Percentiles rank a stretch among this genome's conserved stretches.
phyloP scores from a whole-genome alignment of 2,329 filamentous ascomycete species.

The Ilyonectria destructans region DNA sequence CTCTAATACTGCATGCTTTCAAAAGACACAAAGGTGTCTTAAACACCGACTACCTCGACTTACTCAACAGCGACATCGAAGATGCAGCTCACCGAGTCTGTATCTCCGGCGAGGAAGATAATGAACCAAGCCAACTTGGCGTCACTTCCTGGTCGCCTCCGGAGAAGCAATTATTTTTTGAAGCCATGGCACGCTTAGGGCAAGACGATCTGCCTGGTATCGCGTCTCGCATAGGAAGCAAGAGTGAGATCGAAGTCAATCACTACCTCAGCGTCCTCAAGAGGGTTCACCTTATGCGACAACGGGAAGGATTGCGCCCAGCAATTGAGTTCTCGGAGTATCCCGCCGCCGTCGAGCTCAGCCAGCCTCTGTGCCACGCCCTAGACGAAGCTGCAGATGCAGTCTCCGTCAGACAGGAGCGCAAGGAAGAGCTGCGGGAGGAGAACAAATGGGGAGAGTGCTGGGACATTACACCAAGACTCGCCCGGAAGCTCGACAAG shows the following conservation, averaged over 20 bases:
- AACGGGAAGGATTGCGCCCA: slow-evolving; percentile 52
- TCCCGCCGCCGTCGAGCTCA: slow-evolving; percentile 82
- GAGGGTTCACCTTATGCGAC: slow-evolving; percentile 61
- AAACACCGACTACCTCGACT: slow-evolving; percentile 64
- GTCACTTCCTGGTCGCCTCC: slow-evolving; percentile 77
- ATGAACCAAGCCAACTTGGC: slow-evolving; percentile 74
- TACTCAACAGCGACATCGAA: slow-evolving; percentile 73
- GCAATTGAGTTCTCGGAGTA: slow-evolving; percentile 69
- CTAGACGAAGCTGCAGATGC: slow-evolving; percentile 80
- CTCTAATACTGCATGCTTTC: slow-evolving; percentile 52
- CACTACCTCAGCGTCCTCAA: slow-evolving; percentile 79
- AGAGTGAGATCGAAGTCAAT: slow-evolving; percentile 81
- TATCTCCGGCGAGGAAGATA: slow-evolving; percentile 50
- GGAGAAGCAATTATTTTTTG: slow-evolving; percentile 83
- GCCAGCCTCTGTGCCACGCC: slow-evolving; percentile 73
- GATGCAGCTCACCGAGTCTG: slow-evolving; percentile 63
- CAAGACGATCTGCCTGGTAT: slow-evolving; percentile 75
- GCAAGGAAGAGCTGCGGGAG: slow-evolving; percentile 74
- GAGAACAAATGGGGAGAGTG: slow-evolving; percentile 71
- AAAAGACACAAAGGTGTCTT: slow-evolving; percentile 64
- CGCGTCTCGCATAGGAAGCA: slow-evolving; percentile 75
- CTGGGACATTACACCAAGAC: slow-evolving; percentile 75
- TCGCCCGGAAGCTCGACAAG: slow-evolving; percentile 53
- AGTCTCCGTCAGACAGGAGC: slow-evolving; percentile 76
- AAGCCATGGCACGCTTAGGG: slow-evolving; percentile 76